These are phyloP conservation scores for Anthostomella pinea DNA, from an alignment of 2,329 filamentous ascomycete species.

Conservation along the genomic window DNA sequence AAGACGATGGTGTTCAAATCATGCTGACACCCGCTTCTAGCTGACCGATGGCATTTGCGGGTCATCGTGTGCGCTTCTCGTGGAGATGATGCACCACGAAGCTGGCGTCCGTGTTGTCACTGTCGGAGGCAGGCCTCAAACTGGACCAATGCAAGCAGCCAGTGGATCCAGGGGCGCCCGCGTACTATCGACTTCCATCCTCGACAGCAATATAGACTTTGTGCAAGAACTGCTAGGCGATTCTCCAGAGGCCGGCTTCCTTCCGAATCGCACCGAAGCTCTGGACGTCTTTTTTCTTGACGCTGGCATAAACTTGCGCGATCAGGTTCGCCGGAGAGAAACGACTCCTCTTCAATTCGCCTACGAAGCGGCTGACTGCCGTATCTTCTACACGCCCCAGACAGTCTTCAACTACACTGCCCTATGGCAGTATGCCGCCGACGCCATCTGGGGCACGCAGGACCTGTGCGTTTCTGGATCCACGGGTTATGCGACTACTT, in stretches of 20 bases:
- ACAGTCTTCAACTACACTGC: slow-evolving; percentile 50
- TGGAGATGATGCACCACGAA: slow-evolving; percentile 29
- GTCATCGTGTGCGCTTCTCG: slow-evolving; percentile 31
- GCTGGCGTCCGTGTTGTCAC: slow-evolving; percentile 33
- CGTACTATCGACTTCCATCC: slow-evolving; percentile 18
- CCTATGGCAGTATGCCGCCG: slow-evolving; percentile 50
- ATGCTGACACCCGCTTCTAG: slow-evolving; percentile 4
- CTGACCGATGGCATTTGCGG: slow-evolving; percentile 31
- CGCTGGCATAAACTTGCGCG: slow-evolving; percentile 24
- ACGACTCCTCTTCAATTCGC: slow-evolving; percentile 54
- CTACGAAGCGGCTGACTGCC: slow-evolving; percentile 59
- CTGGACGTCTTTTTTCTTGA: slow-evolving; percentile 10
- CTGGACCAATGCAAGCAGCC: slow-evolving; percentile 56
- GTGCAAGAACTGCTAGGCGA: slow-evolving; percentile 2
- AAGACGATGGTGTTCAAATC: not conserved
- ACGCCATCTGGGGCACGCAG: slow-evolving; percentile 12
- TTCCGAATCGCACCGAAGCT: slow-evolving; percentile 16
- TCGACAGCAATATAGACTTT: slow-evolving; percentile 15
- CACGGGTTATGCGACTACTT: slow-evolving; percentile 9
- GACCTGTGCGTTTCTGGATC: slow-evolving; percentile 13
- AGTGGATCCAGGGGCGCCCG: slow-evolving; percentile 62
- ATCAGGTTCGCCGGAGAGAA: slow-evolving; percentile 19
- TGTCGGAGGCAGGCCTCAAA: slow-evolving; percentile 52
- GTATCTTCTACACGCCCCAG: slow-evolving; percentile 55
- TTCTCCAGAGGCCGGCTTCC: slow-evolving; percentile 5